phyloP scores from a whole-genome alignment of 805 yeast species.

The Nakazawaea anatomiae region DNA sequence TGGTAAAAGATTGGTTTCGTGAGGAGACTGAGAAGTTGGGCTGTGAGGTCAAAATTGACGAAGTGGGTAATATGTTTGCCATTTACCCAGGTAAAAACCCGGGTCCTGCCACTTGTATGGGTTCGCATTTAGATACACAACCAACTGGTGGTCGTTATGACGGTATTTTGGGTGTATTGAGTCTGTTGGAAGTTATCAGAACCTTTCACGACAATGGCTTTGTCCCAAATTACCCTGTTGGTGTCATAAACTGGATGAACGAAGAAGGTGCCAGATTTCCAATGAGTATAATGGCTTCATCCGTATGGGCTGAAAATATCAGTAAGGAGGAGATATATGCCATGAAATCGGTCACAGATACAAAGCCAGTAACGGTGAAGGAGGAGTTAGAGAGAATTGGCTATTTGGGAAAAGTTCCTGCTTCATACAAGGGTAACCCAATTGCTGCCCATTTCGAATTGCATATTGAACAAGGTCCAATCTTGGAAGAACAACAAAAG shows the following conservation, averaged over 20 bases:
- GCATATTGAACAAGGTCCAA: slow-evolving; percentile 76
- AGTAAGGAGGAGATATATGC: slow-evolving; percentile 43
- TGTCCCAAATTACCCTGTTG: slow-evolving; percentile 61
- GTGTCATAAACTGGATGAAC: slow-evolving; percentile 65
- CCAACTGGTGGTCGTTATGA: slow-evolving; percentile 78
- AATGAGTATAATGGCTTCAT: slow-evolving; percentile 58
- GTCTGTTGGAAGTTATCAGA: slow-evolving; percentile 62
- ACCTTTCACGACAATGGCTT: slow-evolving; percentile 54
- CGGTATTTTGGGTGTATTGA: slow-evolving; percentile 63
- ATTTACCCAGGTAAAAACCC: slow-evolving; percentile 50
- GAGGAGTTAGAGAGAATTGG: slow-evolving; percentile 58
- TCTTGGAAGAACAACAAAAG: slow-evolving; percentile 48
- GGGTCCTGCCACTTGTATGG: slow-evolving; percentile 57
- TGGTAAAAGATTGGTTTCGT: slow-evolving; percentile 62
- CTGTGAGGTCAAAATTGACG: slow-evolving; percentile 53
- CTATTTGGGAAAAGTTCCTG: slow-evolving; percentile 47
- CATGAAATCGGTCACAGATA: slow-evolving; percentile 49
- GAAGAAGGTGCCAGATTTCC: slow-evolving; percentile 80
- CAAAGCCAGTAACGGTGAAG: slow-evolving; percentile 39
- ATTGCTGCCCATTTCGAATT: slow-evolving; percentile 67
- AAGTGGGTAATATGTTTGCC: slow-evolving; percentile 66
- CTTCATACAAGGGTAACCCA: slow-evolving; percentile 44
- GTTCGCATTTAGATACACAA: slow-evolving; percentile 73
- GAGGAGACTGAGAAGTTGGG: slow-evolving; percentile 46
- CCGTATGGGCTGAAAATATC: slow-evolving; percentile 57